Percentiles rank a stretch among this genome's conserved stretches.
phyloP scores from a whole-genome alignment of 2,329 filamentous ascomycete genomes.

The Neonectria hederae region DNA sequence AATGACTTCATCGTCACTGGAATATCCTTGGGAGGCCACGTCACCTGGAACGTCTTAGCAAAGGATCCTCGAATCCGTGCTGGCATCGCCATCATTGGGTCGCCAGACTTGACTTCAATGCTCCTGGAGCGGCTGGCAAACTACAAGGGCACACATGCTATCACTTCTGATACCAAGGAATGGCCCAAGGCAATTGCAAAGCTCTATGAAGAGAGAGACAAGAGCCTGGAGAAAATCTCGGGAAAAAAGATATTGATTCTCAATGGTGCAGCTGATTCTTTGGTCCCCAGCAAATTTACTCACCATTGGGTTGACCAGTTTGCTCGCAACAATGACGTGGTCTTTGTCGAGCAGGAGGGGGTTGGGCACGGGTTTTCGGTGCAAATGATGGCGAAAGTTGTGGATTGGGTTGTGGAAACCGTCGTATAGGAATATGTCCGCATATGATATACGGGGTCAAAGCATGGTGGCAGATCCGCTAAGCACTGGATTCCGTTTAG shows the following conservation, averaged over 20 bases:
- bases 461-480: no score
- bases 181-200: conserved; percentile 4
- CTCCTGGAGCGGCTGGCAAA: not conserved
- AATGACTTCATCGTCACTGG: conserved; percentile 7
- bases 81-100: not conserved
- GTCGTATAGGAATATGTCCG: not conserved
- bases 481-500: no score
- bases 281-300: not conserved
- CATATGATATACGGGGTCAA: no score
- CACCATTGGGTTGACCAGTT: not conserved
- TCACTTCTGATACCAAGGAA: not conserved
- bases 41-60: not conserved
- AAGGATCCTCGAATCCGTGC: not conserved
- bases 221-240: not conserved
- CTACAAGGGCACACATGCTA: not conserved
- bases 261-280: conserved; percentile 1
- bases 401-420: not conserved
- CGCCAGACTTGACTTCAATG: not conserved
- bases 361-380: not conserved
- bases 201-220: not conserved
- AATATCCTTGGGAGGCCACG: conserved; percentile 2
- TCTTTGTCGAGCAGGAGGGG: not conserved
- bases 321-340: not conserved
- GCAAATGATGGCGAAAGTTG: conserved; percentile 1
- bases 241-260: conserved; percentile 4